Conservation (phyloP, 371 early-diverging fungal genomes). For the Mortierella sp. region DNA sequence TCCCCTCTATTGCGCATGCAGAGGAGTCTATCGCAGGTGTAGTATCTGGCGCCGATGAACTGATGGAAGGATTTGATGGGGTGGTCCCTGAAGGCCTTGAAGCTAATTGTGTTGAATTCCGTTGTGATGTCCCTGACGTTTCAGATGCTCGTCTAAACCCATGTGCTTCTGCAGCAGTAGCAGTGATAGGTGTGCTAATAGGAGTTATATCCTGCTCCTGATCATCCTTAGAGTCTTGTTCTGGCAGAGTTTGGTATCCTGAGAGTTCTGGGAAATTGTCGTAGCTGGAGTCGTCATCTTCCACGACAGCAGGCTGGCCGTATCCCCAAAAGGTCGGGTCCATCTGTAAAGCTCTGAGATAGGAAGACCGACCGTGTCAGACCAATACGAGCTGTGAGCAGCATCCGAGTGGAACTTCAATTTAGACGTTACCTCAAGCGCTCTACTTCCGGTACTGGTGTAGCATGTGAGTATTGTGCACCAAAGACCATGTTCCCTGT, state of each 20-base stretch:
- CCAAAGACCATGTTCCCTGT: slow-evolving; percentile 55
- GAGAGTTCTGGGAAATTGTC: slow-evolving; percentile 46
- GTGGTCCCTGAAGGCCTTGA: neutral
- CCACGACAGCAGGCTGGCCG: slow-evolving; percentile 20
- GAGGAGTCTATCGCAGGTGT: neutral
- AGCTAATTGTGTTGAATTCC: neutral
- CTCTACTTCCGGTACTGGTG: slow-evolving; percentile 46
- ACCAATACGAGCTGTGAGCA: neutral
- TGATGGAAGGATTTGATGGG: neutral
- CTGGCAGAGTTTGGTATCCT: slow-evolving; percentile 53
- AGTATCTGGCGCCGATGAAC: neutral
- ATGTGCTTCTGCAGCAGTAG: slow-evolving; percentile 3
- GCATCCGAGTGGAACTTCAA: neutral
- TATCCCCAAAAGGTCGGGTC: slow-evolving; percentile 40
- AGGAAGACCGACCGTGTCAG: neutral
- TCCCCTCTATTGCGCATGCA: slow-evolving; percentile 31
- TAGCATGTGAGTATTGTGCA: slow-evolving; percentile 53
- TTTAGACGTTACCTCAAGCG: slow-evolving; percentile 33
- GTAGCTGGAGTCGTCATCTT: slow-evolving; percentile 38
- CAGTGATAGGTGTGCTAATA: slow-evolving; percentile 17
- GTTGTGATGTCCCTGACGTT: slow-evolving; percentile 9
- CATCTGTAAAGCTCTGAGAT: slow-evolving; percentile 43
- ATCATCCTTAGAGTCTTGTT: slow-evolving; percentile 44
- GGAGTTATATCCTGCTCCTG: slow-evolving; percentile 33
- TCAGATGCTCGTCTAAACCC: slow-evolving; percentile 1